Base-by-base conservation (phyloP, 768 basidiomycete genomes). In the Mycena epipterygia region DNA sequence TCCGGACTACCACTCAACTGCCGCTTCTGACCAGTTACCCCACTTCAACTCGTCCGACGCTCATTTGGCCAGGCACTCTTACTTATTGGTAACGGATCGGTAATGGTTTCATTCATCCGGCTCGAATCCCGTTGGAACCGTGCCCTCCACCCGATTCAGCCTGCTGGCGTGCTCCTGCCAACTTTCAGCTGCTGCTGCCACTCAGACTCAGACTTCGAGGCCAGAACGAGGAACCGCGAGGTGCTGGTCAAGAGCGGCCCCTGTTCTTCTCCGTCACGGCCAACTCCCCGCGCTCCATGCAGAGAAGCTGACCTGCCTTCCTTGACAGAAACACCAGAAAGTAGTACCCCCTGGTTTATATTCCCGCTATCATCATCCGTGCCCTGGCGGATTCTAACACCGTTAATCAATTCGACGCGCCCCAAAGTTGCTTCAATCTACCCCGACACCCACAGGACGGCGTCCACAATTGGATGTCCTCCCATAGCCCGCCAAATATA, bases 311-410 rank as follows among this genome's bases (percentile, higher is more conserved):
- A 2, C 21, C 5, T 11, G 7, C 13, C 25, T 49, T 51, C 29
- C 35, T 59, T 67, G 48, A 48, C 39, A 53, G 46, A 30, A 56
- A 39, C 35, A 46, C 65, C 39, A 41, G 64, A 35, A 39, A 7
- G 35, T 7, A 27, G 16, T 39, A 32, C 48, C 21, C 23, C 32
- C 56, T 27, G 48, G 33, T 52, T 58, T 37, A 42, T 67, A 21
- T 11, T 23, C 52, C 32, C 53, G 23, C 29, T 42, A 44, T n/a
- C 33, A 44, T n/a, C 33, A 44, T 55, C 61, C 27, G 21, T 27
- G n/a, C 53, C 56, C 65, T 41, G 56, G 37, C 46, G 32, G 35
- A 57, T 37, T 32, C 51, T 49, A 42, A 39, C 46, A 59, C 21
- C 37, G n/a, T 51, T 41, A 32, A 55, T 37, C 19, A 33, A 35